Conservation (phyloP, 176 grass and related monocot species). For the Oryza coarctata region DNA sequence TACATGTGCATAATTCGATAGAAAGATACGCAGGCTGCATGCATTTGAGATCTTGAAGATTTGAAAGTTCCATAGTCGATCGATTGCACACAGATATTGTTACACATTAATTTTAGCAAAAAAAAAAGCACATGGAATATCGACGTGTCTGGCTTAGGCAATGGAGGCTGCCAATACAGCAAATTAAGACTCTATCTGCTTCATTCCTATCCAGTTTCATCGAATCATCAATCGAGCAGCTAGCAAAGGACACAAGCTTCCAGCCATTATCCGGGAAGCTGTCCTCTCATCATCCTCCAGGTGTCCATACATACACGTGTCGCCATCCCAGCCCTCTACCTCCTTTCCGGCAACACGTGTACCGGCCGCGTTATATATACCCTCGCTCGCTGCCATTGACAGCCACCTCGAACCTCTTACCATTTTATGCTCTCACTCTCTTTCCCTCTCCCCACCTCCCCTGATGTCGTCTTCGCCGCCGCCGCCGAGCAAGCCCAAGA, state of each 20-base stretch:
- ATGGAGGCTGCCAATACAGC: too few species aligned
- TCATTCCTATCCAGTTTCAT: slow-evolving; percentile 7
- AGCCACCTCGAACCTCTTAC: background rate
- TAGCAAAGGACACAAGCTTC: too few species aligned
- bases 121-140: too few species aligned
- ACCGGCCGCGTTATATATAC: slow-evolving; percentile 25
- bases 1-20: too few species aligned
- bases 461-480: slow-evolving; percentile 24
- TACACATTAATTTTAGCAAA: too few species aligned
- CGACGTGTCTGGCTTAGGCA: too few species aligned
- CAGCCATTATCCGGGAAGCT: slow-evolving; percentile 2
- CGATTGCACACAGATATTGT: too few species aligned
- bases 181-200: background rate
- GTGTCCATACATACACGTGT: slow-evolving; percentile 35
- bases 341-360: slow-evolving; percentile 33
- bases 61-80: too few species aligned
- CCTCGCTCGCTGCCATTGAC: background rate
- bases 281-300: slow-evolving; percentile 27
- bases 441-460: background rate
- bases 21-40: too few species aligned
- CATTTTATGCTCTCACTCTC: slow-evolving; percentile 13
- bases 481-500: background rate
- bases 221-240: background rate
- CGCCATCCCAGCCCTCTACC: background rate
- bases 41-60: too few species aligned